Base-by-base conservation (phyloP, 2,329 filamentous ascomycete species). In the Pestalotiopsis sp. region DNA sequence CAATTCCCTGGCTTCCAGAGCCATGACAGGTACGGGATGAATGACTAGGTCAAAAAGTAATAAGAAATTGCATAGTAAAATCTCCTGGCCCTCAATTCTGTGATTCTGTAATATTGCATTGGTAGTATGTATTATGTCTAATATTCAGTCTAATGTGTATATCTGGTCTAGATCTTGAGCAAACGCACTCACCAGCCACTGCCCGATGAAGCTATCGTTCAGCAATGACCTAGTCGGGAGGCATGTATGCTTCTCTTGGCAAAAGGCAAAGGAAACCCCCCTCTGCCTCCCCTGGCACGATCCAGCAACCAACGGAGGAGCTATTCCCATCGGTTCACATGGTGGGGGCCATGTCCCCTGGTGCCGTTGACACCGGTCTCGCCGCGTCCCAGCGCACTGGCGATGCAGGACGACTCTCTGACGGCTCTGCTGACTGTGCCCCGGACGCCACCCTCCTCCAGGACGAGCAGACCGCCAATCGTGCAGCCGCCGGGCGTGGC, bases 401-500 rank as follows among this genome's bases (percentile, higher is more conserved):
- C 92, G 60, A 93, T 89, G 61, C 89, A 86, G 3, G 91, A 90
- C 13, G 92, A 90, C 78, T 94, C 91, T 66, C 91, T 84, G 14
- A 94, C 87, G 2, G 92, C 92, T 74, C 88, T 87, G 1, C 90
- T 85, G 20, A 94, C 85, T 0, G 86, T 87, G 4, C 91, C 91
- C 73, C 92, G 86, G 7, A 93, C 88, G 9, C 86, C 83, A 11
- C 90, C 91, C 75, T 95, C 92, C 79, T 95, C 93, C 6, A 95
- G 81, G 4, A 92, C 90, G 74, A 93, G 77, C 64, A 95, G 79
- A 0, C 92, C 93, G 2, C 89, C 90, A 70, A 94, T 93, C 4
- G 92, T 94, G 79, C 92, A 94, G 1, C 93, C 93, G 4, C 91
- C 92, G 0, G 92, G 92, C 1, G 92, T 94, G 72, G 84, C 90